These are phyloP conservation scores for Chalara sp. DNA, from an alignment of 2,329 filamentous ascomycete genomes.

Conservation along the genomic window DNA sequence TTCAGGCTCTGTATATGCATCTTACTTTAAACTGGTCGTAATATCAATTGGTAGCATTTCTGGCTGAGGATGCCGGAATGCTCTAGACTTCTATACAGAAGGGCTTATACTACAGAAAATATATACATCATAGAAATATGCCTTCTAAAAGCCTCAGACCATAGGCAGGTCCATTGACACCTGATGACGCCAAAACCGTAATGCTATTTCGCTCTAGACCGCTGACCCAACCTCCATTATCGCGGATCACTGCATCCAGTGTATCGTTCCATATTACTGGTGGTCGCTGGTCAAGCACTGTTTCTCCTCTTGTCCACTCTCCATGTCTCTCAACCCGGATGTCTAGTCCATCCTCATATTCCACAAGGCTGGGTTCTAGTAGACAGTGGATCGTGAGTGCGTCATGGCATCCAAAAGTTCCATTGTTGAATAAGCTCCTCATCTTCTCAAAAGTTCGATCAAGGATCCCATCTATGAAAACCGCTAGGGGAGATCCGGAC, in stretches of 20 bases:
- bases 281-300: not conserved
- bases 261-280: not conserved
- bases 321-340: not conserved
- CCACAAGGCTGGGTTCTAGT: not conserved
- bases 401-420: not conserved
- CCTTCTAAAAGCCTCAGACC: too few relatives aligned
- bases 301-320: not conserved
- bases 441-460: too few relatives aligned
- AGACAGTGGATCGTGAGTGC: not conserved
- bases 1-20: too few relatives aligned
- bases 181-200: not conserved
- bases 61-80: too few relatives aligned
- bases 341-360: not conserved
- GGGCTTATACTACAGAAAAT: too few relatives aligned
- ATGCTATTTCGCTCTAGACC: not conserved
- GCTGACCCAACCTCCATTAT: not conserved
- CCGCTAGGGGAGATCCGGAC: too few relatives aligned
- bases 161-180: too few relatives aligned
- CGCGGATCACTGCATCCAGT: not conserved
- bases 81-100: too few relatives aligned
- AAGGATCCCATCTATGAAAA: too few relatives aligned
- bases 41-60: too few relatives aligned
- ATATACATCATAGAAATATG: too few relatives aligned
- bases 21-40: too few relatives aligned
- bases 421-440: not conserved